phyloP scores from a whole-genome alignment of 306 rosid species.

The Sechiopsis laciniata region DNA sequence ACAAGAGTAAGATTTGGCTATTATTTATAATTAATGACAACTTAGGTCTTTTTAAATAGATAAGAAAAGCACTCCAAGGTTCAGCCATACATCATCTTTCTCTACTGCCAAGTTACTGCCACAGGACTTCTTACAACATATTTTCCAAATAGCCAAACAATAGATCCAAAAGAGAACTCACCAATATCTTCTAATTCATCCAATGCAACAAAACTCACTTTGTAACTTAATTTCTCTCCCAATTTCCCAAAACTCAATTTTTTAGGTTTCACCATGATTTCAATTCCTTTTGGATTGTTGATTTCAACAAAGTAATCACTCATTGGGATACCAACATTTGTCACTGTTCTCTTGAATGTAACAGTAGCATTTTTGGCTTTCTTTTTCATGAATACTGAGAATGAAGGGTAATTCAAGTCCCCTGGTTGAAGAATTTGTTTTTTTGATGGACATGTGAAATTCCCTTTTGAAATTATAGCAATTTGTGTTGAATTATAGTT shows the following conservation, averaged over 20 bases:
- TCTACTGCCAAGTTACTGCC: constrained; percentile 52
- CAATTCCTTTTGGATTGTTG: constrained; percentile 42
- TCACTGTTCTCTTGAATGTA: constrained; percentile 48
- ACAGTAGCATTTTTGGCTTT: constrained; percentile 24
- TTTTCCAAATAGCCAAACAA: constrained; percentile 40
- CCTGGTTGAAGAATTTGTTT: constrained; percentile 29
- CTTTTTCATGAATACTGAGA: constrained; percentile 36
- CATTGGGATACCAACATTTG: constrained; percentile 46
- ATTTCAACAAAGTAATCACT: constrained; percentile 47
- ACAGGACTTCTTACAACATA: constrained; percentile 59
- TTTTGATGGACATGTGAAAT: constrained; percentile 33
- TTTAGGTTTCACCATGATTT: constrained; percentile 39
- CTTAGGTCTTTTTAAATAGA: not conserved
- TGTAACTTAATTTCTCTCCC: constrained; percentile 50
- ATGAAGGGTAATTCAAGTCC: constrained; percentile 68
- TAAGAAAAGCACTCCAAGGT: not conserved
- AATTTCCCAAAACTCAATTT: constrained; percentile 32
- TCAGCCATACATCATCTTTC: not conserved
- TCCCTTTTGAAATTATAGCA: constrained; percentile 38
- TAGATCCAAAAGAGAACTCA: constrained; percentile 46
- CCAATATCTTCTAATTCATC: constrained; percentile 20
- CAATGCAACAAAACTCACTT: constrained; percentile 36
- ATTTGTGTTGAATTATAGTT: constrained; percentile 47
- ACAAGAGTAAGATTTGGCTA: no score
- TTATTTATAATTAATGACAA: not conserved